Conservation (phyloP, 768 basidiomycete species). For the Tricholoma flavovirens region DNA sequence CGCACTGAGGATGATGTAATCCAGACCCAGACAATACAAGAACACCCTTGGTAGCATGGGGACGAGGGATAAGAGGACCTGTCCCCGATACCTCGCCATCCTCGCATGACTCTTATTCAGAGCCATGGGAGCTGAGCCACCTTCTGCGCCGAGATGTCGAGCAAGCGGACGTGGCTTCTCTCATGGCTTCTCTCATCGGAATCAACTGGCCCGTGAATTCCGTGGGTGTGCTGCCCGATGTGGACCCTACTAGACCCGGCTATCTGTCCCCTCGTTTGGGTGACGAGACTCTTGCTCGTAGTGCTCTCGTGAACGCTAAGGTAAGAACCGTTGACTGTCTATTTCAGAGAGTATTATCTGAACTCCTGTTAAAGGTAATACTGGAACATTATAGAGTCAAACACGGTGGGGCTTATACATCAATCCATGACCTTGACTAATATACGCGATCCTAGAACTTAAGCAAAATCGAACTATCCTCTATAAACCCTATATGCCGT, state of each 20-base stretch:
- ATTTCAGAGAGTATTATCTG: background rate
- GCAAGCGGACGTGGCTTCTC: conserved; percentile 75
- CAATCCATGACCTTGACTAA: background rate
- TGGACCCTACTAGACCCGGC: conserved; percentile 53
- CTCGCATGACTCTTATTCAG: conserved; percentile 68
- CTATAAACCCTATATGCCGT: conserved; percentile 55
- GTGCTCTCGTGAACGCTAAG: conserved; percentile 61
- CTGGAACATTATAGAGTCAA: conserved; percentile 75
- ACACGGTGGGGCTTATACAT: conserved; percentile 44
- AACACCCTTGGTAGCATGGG: conserved; percentile 82
- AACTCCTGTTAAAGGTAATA: conserved; percentile 40
- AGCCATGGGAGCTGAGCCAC: conserved; percentile 53
- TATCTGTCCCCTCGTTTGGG: conserved; percentile 46
- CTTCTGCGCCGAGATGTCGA: conserved; percentile 69
- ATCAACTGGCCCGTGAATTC: conserved; percentile 76
- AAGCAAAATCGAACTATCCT: conserved; percentile 53
- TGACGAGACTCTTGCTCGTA: conserved; percentile 44
- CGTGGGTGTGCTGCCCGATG: conserved; percentile 76
- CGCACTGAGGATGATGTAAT: conserved; percentile 5
- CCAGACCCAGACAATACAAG: conserved; percentile 83
- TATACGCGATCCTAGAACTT: conserved; percentile 36
- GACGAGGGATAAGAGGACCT: conserved; percentile 70
- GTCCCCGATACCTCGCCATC: conserved; percentile 47
- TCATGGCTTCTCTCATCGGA: conserved; percentile 74
- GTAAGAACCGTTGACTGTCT: conserved; percentile 23